These are phyloP conservation scores for Saccharomycopsis javanensis DNA, from an alignment of 805 yeast species.

Conservation along the genomic window DNA sequence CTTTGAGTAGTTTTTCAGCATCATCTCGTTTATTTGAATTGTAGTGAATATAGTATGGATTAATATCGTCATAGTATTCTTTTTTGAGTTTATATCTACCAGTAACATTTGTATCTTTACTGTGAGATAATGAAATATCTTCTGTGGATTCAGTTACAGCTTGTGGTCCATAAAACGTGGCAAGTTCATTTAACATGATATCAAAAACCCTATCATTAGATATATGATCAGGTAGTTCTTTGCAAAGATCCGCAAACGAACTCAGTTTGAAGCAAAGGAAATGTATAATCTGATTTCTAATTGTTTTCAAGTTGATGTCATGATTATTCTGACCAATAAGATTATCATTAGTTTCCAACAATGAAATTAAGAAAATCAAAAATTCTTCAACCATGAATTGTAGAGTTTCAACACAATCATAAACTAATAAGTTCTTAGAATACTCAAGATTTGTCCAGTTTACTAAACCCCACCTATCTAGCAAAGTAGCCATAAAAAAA, in stretches of 20 bases:
- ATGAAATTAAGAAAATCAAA: conserved; percentile 24
- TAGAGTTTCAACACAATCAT: conserved; percentile 30
- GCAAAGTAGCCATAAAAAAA: conserved; percentile 43
- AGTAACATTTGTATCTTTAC: conserved; percentile 28
- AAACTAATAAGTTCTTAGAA: conserved; percentile 33
- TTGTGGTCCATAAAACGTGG: conserved; percentile 54
- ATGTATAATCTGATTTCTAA: conserved; percentile 70
- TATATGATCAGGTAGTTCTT: conserved; percentile 67
- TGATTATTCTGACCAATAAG: conserved; percentile 41
- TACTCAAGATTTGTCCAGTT: conserved; percentile 42
- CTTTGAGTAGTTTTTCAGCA: conserved; percentile 56
- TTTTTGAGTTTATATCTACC: conserved; percentile 64
- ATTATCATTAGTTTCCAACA: conserved; percentile 28
- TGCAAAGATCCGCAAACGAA: conserved; percentile 59
- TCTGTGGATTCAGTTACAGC: conserved; percentile 28
- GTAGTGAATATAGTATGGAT: conserved; percentile 77
- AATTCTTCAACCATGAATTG: conserved; percentile 74
- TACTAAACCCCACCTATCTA: conserved; percentile 60
- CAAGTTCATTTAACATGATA: conserved; percentile 42
- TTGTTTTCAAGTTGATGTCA: conserved; percentile 39
- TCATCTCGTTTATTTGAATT: conserved; percentile 75
- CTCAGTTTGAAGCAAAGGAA: conserved; percentile 66
- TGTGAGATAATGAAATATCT: background rate
- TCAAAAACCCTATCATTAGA: conserved; percentile 68
- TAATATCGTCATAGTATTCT: conserved; percentile 43